Base-by-base conservation (phyloP, 169 alveolate genomes). In the Sarcocystis neurona region DNA sequence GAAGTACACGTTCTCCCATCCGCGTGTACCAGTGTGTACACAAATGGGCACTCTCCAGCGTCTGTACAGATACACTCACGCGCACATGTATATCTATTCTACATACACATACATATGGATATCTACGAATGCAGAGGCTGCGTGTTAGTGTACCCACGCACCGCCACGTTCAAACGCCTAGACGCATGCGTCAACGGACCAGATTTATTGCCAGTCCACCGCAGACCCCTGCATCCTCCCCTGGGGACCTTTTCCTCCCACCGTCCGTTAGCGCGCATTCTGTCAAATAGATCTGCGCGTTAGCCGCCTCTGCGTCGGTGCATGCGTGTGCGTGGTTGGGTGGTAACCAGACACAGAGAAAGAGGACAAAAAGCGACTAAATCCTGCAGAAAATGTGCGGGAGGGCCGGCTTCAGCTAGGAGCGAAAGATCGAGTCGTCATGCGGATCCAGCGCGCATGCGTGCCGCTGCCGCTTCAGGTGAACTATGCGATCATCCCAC, bases 371-470 rank as follows among this genome's bases (percentile, higher is more conserved):
- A 43, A 46, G 48, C 84, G 39, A 1, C 10, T 12, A 72, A 6
- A 74, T 10, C 23, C 1, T 66, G 18, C n/a, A 20, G 41, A 12
- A 66, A 18, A 8, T 30, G 39, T 12, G 27, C 37, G 30, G 58
- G 47, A 43, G 37, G 84, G 3, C 60, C 37, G 34, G 63, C 37
- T 15, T 82, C 89, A 82, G 89, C 1, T 82, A 82, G 89, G 89
- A 82, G 89, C 89, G 89, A 82, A 82, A 82, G 89, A 23, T 58
- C n/a, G n/a, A 32, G 79, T 82, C 89, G 10, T 43, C 87, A 79
- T 53, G 34, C 34, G 47, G 66, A 56, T 63, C 15, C 32, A 48
- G 34, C 68, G 27, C n/a, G 63, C 47, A 43, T 27, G 79, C 79
- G 23, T 63, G 82, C 82, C 32, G 82, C 46, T 43, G 82, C n/a